Evolutionary conservation across 139 green algal genomes (phyloP).

Genomic region (Coccomyxa sp.): DNA sequence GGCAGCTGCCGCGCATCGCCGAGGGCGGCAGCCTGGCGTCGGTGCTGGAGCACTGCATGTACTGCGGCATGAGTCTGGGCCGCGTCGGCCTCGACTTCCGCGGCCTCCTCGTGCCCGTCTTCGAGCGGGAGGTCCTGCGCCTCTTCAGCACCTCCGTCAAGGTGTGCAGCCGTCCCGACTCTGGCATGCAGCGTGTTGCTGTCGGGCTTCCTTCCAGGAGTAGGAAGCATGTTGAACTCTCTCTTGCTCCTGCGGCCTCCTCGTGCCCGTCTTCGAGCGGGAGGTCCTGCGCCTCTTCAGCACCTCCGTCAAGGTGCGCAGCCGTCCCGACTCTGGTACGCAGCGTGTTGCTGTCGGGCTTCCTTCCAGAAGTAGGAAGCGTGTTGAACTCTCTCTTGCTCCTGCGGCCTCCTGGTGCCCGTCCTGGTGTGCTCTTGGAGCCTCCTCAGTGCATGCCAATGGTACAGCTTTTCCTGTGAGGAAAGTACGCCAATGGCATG

Average conservation of each 20-base stretch:
- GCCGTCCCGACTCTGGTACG: not conserved
- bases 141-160: constrained; percentile 51
- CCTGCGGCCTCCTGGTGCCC: no score
- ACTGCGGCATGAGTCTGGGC: constrained; percentile 86
- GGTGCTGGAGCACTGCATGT: constrained; percentile 94
- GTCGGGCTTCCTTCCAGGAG: no score
- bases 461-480: not conserved
- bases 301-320: constrained; percentile 22
- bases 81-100: constrained; percentile 95
- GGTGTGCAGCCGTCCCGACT: constrained; percentile 6
- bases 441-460: not conserved
- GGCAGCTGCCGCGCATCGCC: constrained; percentile 52
- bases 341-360: not conserved
- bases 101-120: constrained; percentile 78
- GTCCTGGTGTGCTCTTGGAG: not conserved
- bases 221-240: not conserved
- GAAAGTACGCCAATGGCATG: no score
- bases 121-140: constrained; percentile 65
- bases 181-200: not conserved
- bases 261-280: constrained; percentile 65
- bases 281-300: constrained; percentile 60
- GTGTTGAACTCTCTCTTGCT: not conserved
- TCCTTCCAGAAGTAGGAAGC: no score
- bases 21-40: constrained; percentile 70
- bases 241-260: no score